These are phyloP conservation scores for Metschnikowia cerradonensis DNA, from an alignment of 805 yeast genomes.

Conservation along the genomic window DNA sequence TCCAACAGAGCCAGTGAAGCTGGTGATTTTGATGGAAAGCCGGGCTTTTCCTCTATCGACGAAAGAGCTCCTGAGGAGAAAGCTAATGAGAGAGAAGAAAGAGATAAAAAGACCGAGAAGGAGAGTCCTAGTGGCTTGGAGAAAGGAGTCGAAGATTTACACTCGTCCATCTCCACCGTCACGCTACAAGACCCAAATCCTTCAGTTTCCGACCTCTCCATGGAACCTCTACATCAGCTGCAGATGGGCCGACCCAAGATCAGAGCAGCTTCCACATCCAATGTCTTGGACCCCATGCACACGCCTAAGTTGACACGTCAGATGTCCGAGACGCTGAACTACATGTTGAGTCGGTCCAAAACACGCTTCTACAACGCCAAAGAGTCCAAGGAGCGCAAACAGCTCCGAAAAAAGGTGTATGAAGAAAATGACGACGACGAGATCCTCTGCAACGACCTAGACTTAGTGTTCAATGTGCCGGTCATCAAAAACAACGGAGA, in stretches of 20 bases:
- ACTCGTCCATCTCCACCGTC: slow-evolving; percentile 20
- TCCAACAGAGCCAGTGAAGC: slow-evolving; percentile 11
- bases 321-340: slow-evolving; percentile 15
- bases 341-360: slow-evolving; percentile 30
- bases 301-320: slow-evolving; percentile 8
- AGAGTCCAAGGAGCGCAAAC: slow-evolving; percentile 38
- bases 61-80: neutral
- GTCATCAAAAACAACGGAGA: slow-evolving; percentile 35
- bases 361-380: slow-evolving; percentile 30
- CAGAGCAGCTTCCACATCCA: slow-evolving; percentile 16
- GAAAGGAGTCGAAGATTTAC: slow-evolving; percentile 3
- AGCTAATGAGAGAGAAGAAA: no score
- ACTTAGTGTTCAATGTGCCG: slow-evolving; percentile 42
- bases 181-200: slow-evolving; percentile 12
- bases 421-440: slow-evolving; percentile 42
- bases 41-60: slow-evolving; percentile 2
- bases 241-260: slow-evolving; percentile 9
- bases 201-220: neutral
- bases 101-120: no score
- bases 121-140: neutral
- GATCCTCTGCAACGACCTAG: slow-evolving; percentile 34
- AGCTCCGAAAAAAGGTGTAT: slow-evolving; percentile 34
- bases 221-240: slow-evolving; percentile 2
- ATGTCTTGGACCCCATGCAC: slow-evolving; percentile 6
- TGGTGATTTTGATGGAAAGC: slow-evolving; percentile 3